Evolutionary conservation across 805 yeast genomes (phyloP), one percentile per base, ranked within the genome.

Genomic region (Cyberlindnera subsufficiens): DNA sequence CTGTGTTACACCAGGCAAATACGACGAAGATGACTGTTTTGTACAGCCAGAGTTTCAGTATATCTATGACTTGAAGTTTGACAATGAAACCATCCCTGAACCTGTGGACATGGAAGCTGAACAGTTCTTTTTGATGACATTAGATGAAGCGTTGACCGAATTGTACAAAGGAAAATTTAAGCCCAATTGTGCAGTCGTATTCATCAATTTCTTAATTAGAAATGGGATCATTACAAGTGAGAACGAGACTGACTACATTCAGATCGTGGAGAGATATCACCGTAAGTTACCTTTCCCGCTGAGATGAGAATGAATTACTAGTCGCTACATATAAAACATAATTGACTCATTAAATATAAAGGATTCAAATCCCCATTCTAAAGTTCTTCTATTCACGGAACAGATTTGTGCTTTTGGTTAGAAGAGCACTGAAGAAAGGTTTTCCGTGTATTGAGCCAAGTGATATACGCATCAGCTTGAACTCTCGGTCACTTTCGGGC

Each of bases 21-120:
- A 69, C 40, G 61, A 58, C 6, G 53, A 55, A 1, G 86, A 76
- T 42, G 55, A 58, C 0, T 82, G 82, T 0, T 67, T 80, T n/a
- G 75, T 82, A 11, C 96, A 90, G 58, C 97, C 97, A 0, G 99
- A 93, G 60, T 80, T 86, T 9, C 91, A 89, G 58, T 86, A 78
- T 55, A 64, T 84, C 5, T 93, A 78, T 58, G 99, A 93, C 54
- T 51, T 93, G 41, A 64, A 64, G 38, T 51, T 74, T 80, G 59
- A 74, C 71, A 25, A 64, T 10, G 55, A 59, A 38, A 32, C 61
- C 45, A 56, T 67, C 31, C 80, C 96, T 43, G 43, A 67, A 55
- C 80, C 89, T 1, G 74, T 74, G 32, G 95, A 85, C 52, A 77
- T 79, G 33, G 95, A 95, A 69, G 84, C 88, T 0, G 83, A 80